These are phyloP conservation scores for Neoboletus magnificus DNA, from an alignment of 768 basidiomycete genomes.

Conservation along the genomic window DNA sequence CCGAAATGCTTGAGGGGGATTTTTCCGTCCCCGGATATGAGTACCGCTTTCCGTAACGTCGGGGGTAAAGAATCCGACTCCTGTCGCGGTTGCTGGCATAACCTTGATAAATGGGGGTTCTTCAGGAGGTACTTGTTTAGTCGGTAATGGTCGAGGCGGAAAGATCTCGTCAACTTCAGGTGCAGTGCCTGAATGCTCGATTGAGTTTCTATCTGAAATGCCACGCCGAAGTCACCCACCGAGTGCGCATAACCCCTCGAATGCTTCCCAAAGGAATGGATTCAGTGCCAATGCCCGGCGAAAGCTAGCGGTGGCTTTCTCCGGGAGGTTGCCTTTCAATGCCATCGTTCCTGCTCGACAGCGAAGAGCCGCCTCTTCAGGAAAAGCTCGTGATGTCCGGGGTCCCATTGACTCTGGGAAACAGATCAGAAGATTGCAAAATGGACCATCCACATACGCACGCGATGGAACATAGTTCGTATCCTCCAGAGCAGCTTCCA, in stretches of 20 bases:
- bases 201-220: conserved; percentile 11
- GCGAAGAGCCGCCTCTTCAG: conserved; percentile 69
- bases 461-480: conserved; percentile 51
- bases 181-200: conserved; percentile 49
- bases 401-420: conserved; percentile 51
- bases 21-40: conserved; percentile 57
- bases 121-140: conserved; percentile 52
- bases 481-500: conserved; percentile 61
- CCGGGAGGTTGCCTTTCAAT: conserved; percentile 72
- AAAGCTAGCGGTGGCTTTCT: conserved; percentile 70
- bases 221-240: conserved; percentile 45
- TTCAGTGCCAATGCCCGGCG: conserved; percentile 66
- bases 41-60: conserved; percentile 55
- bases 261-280: conserved; percentile 89
- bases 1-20: conserved; percentile 52
- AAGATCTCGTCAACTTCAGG: conserved; percentile 73
- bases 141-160: conserved; percentile 57
- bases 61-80: conserved; percentile 74
- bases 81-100: conserved; percentile 50
- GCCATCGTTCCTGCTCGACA: conserved; percentile 79
- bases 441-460: conserved; percentile 35
- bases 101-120: conserved; percentile 39
- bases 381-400: conserved; percentile 55
- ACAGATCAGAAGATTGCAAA: conserved; percentile 12
- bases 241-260: conserved; percentile 78